phyloP scores from a whole-genome alignment of 1,284 basidiomycete genomes.

The Filobasidium uniguttulatum region DNA sequence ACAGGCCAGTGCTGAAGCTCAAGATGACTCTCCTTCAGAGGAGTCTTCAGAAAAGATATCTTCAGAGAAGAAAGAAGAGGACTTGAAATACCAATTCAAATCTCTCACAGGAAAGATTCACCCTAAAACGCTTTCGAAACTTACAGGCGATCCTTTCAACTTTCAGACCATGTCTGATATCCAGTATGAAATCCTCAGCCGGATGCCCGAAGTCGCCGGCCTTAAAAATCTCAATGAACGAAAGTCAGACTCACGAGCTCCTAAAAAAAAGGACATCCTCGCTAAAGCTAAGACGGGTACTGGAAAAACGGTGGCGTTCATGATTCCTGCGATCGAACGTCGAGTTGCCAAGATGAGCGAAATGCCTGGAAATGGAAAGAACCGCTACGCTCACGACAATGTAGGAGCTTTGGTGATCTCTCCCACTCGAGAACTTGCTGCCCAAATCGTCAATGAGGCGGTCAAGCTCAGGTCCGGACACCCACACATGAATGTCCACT shows the following conservation, averaged over 20 bases:
- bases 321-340: slow-evolving; percentile 76
- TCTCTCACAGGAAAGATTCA: slow-evolving; percentile 40
- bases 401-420: slow-evolving; percentile 76
- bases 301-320: slow-evolving; percentile 82
- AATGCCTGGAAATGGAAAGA: no score
- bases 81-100: slow-evolving; percentile 31
- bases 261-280: slow-evolving; percentile 28
- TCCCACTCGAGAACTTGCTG: slow-evolving; percentile 87
- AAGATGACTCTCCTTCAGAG: neutral
- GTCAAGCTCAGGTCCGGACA: slow-evolving; percentile 54
- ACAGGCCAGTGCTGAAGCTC: no score
- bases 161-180: slow-evolving; percentile 69
- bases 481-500: slow-evolving; percentile 52
- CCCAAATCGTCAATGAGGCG: slow-evolving; percentile 83
- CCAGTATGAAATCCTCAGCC: slow-evolving; percentile 59
- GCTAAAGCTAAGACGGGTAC: slow-evolving; percentile 73
- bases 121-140: slow-evolving; percentile 46
- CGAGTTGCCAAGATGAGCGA: no score
- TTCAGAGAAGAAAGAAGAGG: neutral
- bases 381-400: no score
- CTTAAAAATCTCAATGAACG: no score
- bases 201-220: slow-evolving; percentile 42
- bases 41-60: neutral
- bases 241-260: no score
- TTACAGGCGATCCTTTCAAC: slow-evolving; percentile 55